Base-by-base conservation (phyloP, 2,329 filamentous ascomycete species). In the Pseudopithomyces chartarum region DNA sequence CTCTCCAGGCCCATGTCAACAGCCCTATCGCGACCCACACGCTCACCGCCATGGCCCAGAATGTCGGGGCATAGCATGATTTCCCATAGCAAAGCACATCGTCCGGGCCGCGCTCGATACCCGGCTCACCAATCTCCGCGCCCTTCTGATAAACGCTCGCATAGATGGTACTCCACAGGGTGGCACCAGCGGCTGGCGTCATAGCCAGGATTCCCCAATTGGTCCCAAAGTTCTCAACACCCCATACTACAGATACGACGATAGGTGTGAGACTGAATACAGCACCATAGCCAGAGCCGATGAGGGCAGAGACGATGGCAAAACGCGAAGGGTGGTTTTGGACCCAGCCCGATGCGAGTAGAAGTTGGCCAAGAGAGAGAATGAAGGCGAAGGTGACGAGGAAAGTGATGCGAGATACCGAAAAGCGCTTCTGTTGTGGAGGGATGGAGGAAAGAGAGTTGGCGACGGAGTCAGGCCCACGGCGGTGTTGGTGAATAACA, bases 191-290 rank as follows among this genome's bases (percentile, higher is more conserved):
- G 0, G 95, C 95, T 2, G 95, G 95, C 55, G 94, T 88, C 82
- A 96, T 95, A 40, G 93, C 92, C 7, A 98, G 87, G 59, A 98
- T 93, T 10, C 95, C 95, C 87, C 94, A 99, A 68, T 99, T 98
- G 0, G 95, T 99, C 56, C 92, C 95, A 73, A 99, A 98, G 74
- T 98, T 99, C 80, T 98, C 93, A 0, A 97, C 92, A 23, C 95
- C 95, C 95, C 95, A 99, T 44, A 99, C 94, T 10, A 97, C 92
- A n/a, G 89, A 92, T 65, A 97, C 90, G 55, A 98, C 91, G 62
- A 98, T 93, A 2, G 95, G 95, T 0, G 90, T 90, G 6, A 98
- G 84, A 46, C 87, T 90, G 80, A 98, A 99, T 20, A 93, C 86
- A 32, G 93, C 93, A 43, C 95, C 95, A 71, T 99, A 98, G 43